Base-by-base conservation (phyloP, 176 grass and related monocot species). In the Lolium multiflorum region DNA sequence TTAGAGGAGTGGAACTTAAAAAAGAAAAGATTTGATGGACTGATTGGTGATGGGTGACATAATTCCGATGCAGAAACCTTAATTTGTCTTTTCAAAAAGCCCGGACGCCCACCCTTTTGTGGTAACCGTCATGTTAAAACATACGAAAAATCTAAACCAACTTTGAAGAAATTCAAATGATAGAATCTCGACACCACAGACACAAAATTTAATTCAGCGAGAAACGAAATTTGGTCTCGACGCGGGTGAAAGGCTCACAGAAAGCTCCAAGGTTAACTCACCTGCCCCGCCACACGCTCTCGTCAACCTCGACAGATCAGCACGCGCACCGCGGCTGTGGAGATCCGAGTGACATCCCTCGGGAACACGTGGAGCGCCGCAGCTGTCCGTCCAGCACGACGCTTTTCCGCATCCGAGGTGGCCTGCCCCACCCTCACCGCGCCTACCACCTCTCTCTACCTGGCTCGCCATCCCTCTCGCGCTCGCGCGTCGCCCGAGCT, bases 341-440 rank as follows among this genome's bases (percentile, higher is more conserved):
- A 81, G 66, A 67, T 68, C 88, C 83, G 25, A 81, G 83, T 82
- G 88, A 76, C 71, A 76, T 76, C 39, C 57, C 13, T 38, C 86
- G 0, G 0, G 18, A 71, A 82, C 89, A 91, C 85, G 89, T 91
- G 89, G 59, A 83, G 3, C 48, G 38, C 54, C 0, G 9, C 25
- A 25, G 60, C 67, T 4, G 7, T 66, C 51, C 26, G 7, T 66
- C 51, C 26, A 63, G 79, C 63, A 10, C 57, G 16, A 38, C 80
- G 79, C 80, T 86, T 90, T 87, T 90, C 73, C 71, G 64, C 89
- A 58, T 90, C 84, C 80, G 44, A 72, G 58, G 47, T 3, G 54
- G 54, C 63, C 11, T 15, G 63, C 35, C 48, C 77, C 77, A 17
- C 78, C 71, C 71, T 74, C 71, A 51, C 71, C 71, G 71, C 70